Evolutionary conservation across 2,329 filamentous ascomycete species (phyloP), one percentile per base, ranked within the genome.

Genomic region (Scopulariopsis brevicaulis): DNA sequence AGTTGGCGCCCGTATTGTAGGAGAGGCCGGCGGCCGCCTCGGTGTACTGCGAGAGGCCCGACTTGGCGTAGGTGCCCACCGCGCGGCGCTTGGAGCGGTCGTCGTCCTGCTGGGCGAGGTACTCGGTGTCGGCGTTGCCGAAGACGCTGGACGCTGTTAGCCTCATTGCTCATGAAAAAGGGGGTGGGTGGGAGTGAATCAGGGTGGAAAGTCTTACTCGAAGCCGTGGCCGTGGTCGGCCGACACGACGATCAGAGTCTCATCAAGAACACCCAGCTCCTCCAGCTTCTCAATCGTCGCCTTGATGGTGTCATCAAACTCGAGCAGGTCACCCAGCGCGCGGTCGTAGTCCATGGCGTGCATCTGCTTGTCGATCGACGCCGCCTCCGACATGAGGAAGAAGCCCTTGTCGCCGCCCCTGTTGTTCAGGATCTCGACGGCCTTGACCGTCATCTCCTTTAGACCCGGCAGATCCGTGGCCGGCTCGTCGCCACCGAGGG

Each of bases 151-250:
- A 2, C n/a, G 3, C 7, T 8, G 40, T 46, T 46, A 46, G 40
- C 40, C 11, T n/a, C 5, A 7, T 2, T 46, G 4, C 14, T n/a
- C 18, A 15, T 4, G 24, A 20, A 12, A 32, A 52, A n/a, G n/a
- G n/a, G n/a, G n/a, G n/a, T n/a, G n/a, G n/a, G n/a, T n/a, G n/a
- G n/a, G n/a, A n/a, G n/a, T n/a, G n/a, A n/a, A n/a, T n/a, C n/a
- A n/a, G n/a, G n/a, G n/a, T n/a, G n/a, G n/a, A n/a, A n/a, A n/a
- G n/a, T n/a, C 51, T 53, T 53, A 53, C 51, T 92, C 90, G 68
- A 95, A 95, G 58, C 90, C 90, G 73, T 95, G 90, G 50, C 90
- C 90, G 76, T 94, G 90, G 67, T 95, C 89, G n/a, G 89, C 87
- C 3, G 89, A 90, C 54, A 94, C 87, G 55, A 95, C 69, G 62